These are phyloP conservation scores for Polysphondylium violaceum DNA, from an alignment of 78 protist species.

Conservation along the genomic window DNA sequence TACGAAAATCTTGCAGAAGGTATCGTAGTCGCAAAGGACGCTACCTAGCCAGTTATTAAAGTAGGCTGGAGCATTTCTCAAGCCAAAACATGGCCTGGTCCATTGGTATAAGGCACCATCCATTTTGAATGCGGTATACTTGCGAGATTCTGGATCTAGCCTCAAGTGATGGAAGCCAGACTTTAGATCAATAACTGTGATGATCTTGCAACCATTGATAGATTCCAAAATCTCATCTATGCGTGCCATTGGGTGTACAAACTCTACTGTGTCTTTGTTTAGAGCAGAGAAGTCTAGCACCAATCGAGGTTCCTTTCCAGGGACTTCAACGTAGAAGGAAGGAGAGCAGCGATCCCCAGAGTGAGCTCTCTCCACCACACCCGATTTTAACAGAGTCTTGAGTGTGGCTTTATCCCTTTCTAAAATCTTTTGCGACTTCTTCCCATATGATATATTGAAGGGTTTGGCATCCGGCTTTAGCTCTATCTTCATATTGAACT, in stretches of 20 bases:
- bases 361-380: too few species aligned
- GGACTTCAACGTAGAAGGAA: background rate
- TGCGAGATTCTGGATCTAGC: background rate
- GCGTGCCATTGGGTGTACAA: background rate
- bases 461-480: too few species aligned
- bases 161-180: background rate
- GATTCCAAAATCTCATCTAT: background rate
- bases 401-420: too few species aligned
- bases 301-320: background rate
- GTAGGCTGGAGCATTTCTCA: constrained; percentile 6
- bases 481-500: too few species aligned
- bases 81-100: background rate
- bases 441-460: too few species aligned
- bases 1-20: background rate
- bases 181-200: background rate
- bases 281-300: background rate
- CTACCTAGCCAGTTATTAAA: background rate
- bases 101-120: background rate
- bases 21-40: background rate
- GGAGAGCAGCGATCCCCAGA: background rate
- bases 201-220: background rate
- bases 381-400: too few species aligned
- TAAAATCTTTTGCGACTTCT: too few species aligned
- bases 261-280: background rate
- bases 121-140: background rate